Conservation (phyloP, 805 yeast species). For the Lipomyces starkeyi region DNA sequence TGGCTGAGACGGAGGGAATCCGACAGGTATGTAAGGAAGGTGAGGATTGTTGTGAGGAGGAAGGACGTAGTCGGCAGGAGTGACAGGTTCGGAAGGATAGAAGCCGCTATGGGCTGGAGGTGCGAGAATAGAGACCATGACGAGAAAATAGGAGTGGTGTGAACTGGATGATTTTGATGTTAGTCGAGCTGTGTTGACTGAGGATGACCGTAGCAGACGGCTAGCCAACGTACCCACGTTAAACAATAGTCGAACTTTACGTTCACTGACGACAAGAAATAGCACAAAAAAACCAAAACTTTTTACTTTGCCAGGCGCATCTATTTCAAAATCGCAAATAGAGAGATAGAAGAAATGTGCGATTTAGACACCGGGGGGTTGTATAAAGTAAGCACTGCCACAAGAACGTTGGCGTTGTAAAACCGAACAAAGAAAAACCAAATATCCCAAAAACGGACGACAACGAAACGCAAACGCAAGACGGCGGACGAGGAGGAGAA, state of each 20-base stretch:
- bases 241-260: not conserved
- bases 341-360: not conserved
- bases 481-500: not conserved
- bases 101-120: slow-evolving; percentile 14
- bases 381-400: not conserved
- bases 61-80: slow-evolving; percentile 24
- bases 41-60: slow-evolving; percentile 12
- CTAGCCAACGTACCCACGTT: not conserved
- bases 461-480: not conserved
- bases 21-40: slow-evolving; percentile 15
- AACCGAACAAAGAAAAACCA: not conserved
- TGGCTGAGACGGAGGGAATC: slow-evolving; percentile 5
- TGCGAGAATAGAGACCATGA: slow-evolving; percentile 22
- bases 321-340: not conserved
- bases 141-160: not conserved
- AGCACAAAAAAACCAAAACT: not conserved
- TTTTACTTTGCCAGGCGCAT: not conserved
- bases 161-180: not conserved
- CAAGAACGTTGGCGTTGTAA: not conserved
- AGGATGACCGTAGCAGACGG: not conserved
- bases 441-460: slow-evolving; percentile 4
- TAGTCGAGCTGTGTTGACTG: not conserved
- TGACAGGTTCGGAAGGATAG: slow-evolving; percentile 21
- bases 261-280: not conserved
- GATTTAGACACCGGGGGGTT: not conserved